Evolutionary conservation across 2,329 filamentous ascomycete species (phyloP), one percentile per base, ranked within the genome.

Genomic region (Hypoxylon sp.): DNA sequence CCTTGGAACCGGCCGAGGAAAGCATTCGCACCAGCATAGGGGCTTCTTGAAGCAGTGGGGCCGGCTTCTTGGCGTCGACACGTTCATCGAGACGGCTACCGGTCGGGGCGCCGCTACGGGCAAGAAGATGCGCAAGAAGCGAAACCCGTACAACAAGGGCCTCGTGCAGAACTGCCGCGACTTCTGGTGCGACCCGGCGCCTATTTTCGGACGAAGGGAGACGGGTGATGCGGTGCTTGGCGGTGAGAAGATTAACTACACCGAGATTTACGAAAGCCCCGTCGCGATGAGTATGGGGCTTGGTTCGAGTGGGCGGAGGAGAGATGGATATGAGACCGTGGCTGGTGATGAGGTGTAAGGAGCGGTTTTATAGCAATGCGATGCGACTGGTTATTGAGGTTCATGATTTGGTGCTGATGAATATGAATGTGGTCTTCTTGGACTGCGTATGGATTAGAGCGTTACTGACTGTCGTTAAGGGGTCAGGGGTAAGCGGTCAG

Each of bases 181-280:
- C 80, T 99, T 99, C 79, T 98, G 94, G 93, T 95, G 92, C 75
- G 96, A 98, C 77, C 89, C 93, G 1, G 90, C 92, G 1, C 92
- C 95, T 0, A 79, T 97, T 17, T 95, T 97, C 77, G 89, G 91
- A 10, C 88, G 86, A 73, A 87, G 91, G 63, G 89, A 93, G 74
- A 91, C 88, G 55, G 94, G 94, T 11, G 85, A 86, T 46, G 94
- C 92, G 0, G 82, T 94, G 78, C 81, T 99, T 6, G 93, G 90
- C 13, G 95, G 96, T 1, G 86, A 92, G 74, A 82, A 86, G 41
- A 88, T 99, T 50, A 93, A 98, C 80, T 99, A 98, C 79, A 92
- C 92, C 19, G 88, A 87, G 62, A 89, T 98, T 85, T 99, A 97
- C 80, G 95, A 98, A 79, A 88, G 91, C 19, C 95, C 95, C 5